Evolutionary conservation across 306 rosid genomes (phyloP).

Genomic region (Ceratonia siliqua): DNA sequence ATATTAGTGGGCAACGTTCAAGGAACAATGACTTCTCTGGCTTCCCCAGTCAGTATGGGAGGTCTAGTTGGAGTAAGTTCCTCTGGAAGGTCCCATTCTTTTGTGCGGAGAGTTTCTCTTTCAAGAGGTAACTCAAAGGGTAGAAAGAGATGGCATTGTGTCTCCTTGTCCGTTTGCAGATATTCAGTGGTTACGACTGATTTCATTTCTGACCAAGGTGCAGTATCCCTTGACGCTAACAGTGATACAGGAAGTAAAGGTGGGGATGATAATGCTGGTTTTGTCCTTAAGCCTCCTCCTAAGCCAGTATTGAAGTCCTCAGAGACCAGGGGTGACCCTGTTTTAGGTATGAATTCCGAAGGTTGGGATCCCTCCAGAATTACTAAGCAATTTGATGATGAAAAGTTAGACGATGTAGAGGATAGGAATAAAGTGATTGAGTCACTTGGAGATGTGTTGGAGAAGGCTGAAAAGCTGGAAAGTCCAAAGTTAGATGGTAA

Average conservation of each 20-base stretch:
- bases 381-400: conserved; percentile 34
- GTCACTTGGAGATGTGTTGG: conserved; percentile 93
- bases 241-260: conserved; percentile 49
- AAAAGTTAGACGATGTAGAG: conserved; percentile 41
- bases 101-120: conserved; percentile 67
- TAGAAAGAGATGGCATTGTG: conserved; percentile 70
- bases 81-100: conserved; percentile 57
- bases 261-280: conserved; percentile 53
- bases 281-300: conserved; percentile 81
- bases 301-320: conserved; percentile 76
- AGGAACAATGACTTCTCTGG: conserved; percentile 79
- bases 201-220: conserved; percentile 78
- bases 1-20: conserved; percentile 69
- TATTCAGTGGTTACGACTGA: conserved; percentile 81
- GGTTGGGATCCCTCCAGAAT: conserved; percentile 49
- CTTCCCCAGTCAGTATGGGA: conserved; percentile 74
- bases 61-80: conserved; percentile 59
- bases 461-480: conserved; percentile 87
- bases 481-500: conserved; percentile 45
- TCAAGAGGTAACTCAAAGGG: conserved; percentile 56
- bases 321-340: conserved; percentile 39
- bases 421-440: conserved; percentile 83
- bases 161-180: conserved; percentile 84
- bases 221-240: conserved; percentile 78
- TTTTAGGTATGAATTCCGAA: conserved; percentile 41